These are phyloP conservation scores for Stagonosporopsis vannaccii DNA, from an alignment of 2,329 filamentous ascomycete genomes.

Conservation along the genomic window DNA sequence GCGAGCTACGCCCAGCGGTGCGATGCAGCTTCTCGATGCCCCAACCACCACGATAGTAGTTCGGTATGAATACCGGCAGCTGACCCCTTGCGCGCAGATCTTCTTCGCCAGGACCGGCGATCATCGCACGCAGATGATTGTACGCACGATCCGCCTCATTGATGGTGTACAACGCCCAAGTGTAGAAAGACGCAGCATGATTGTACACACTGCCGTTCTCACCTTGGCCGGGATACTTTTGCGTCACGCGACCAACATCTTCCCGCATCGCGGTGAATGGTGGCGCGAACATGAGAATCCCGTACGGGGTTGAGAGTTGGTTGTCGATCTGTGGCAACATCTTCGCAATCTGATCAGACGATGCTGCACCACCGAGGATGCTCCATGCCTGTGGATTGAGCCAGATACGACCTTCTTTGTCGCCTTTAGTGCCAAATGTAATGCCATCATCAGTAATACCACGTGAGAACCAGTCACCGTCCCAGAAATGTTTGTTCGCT, in stretches of 20 bases:
- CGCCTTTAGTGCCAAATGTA: constrained; percentile 59
- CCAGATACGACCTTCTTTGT: constrained; percentile 65
- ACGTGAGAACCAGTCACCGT: constrained; percentile 64
- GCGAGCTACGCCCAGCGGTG: constrained; percentile 64
- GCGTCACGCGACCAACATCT: constrained; percentile 65
- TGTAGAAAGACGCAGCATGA: constrained; percentile 64
- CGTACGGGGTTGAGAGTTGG: constrained; percentile 62
- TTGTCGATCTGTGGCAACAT: constrained; percentile 60
- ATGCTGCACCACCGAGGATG: constrained; percentile 62
- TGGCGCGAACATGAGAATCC: constrained; percentile 64
- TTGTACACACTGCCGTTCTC: constrained; percentile 67
- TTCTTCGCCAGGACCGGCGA: constrained; percentile 60
- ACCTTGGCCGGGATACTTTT: constrained; percentile 65
- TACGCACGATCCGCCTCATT: constrained; percentile 61
- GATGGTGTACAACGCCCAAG: constrained; percentile 61
- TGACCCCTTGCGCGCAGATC: constrained; percentile 63
- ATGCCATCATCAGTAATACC: constrained; percentile 66
- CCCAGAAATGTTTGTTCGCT: constrained; percentile 63
- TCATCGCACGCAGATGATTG: constrained; percentile 60
- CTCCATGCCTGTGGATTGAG: constrained; percentile 65
- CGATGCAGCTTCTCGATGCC: constrained; percentile 30
- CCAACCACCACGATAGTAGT: constrained; percentile 59
- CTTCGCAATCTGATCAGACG: constrained; percentile 50
- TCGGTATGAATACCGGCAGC: constrained; percentile 65
- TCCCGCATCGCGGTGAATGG: constrained; percentile 64